Conservation (phyloP, 73 alveolate genomes). For the Paramecium biaurelia region DNA sequence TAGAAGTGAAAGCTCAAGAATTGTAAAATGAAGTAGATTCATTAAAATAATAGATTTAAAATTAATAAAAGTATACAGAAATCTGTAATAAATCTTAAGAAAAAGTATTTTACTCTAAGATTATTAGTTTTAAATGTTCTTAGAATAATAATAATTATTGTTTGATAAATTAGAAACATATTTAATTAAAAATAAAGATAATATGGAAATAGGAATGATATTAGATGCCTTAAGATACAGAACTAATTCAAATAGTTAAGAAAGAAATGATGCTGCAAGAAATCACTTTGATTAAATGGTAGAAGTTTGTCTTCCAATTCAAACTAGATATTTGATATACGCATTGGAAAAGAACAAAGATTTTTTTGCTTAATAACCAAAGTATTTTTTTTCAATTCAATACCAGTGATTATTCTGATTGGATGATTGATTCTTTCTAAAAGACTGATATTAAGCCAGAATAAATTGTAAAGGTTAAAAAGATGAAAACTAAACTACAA, state of each 20-base stretch:
- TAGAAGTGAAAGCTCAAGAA: slow-evolving; percentile 53
- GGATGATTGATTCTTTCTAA: slow-evolving; percentile 31
- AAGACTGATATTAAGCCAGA: slow-evolving; percentile 40
- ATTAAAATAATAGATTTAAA: slow-evolving; percentile 23
- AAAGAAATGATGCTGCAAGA: slow-evolving; percentile 60
- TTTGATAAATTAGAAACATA: slow-evolving; percentile 57
- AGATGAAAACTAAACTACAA: slow-evolving; percentile 21
- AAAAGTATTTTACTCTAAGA: background rate
- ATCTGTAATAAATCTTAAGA: background rate
- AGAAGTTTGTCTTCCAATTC: slow-evolving; percentile 62
- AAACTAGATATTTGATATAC: slow-evolving; percentile 25
- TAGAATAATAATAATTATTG: slow-evolving; percentile 50
- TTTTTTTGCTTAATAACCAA: slow-evolving; percentile 34
- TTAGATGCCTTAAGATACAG: slow-evolving; percentile 61
- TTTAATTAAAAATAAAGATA: slow-evolving; percentile 12
- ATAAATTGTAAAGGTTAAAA: slow-evolving; percentile 9
- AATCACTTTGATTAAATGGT: slow-evolving; percentile 48
- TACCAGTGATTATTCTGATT: slow-evolving; percentile 37
- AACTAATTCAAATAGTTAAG: slow-evolving; percentile 54
- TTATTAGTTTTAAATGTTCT: slow-evolving; percentile 29
- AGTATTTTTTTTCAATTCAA: background rate
- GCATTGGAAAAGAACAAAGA: slow-evolving; percentile 42
- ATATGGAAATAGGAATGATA: slow-evolving; percentile 49
- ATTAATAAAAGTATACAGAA: background rate
- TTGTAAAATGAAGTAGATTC: slow-evolving; percentile 53